Conservation (phyloP, 257 asterid genomes). For the Ajuga chamaepitys region DNA sequence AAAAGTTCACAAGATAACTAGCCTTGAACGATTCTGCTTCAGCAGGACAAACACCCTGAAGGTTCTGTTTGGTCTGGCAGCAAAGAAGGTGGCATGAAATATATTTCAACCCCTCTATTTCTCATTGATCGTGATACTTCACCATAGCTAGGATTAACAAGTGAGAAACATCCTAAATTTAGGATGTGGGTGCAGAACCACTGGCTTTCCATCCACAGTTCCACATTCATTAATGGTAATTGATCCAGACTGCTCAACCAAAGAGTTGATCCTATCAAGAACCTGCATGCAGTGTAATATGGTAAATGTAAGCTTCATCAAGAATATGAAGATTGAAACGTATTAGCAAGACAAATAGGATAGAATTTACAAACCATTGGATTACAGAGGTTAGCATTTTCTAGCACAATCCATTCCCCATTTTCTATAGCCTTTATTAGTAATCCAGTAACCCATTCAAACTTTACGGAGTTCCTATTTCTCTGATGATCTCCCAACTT, state of each 20-base stretch:
- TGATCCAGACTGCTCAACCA: constrained; percentile 97
- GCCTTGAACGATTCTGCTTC: constrained; percentile 58
- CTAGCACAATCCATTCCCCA: constrained; percentile 97
- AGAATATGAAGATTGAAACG: not conserved
- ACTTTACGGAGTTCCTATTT: constrained; percentile 51
- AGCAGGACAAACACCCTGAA: constrained; percentile 41
- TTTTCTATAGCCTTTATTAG: constrained; percentile 87
- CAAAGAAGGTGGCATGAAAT: constrained; percentile 68
- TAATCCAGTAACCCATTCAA: constrained; percentile 95
- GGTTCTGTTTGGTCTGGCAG: constrained; percentile 37
- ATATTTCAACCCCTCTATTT: constrained; percentile 91
- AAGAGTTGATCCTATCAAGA: constrained; percentile 95
- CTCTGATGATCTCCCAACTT: constrained; percentile 41
- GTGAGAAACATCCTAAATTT: constrained; percentile 92
- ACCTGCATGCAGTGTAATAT: constrained; percentile 43
- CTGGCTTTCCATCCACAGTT: constrained; percentile 72
- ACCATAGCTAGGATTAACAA: constrained; percentile 78
- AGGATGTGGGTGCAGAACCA: constrained; percentile 85
- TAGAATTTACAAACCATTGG: constrained; percentile 70
- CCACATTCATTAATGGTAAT: constrained; percentile 95
- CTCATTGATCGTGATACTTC: constrained; percentile 99
- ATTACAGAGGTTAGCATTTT: constrained; percentile 97
- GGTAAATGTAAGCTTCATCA: constrained; percentile 7
- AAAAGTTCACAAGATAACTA: constrained; percentile 23
- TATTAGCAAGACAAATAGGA: constrained; percentile 5